phyloP scores from a whole-genome alignment of 2,329 filamentous ascomycete genomes.

The Monilinia polystroma region DNA sequence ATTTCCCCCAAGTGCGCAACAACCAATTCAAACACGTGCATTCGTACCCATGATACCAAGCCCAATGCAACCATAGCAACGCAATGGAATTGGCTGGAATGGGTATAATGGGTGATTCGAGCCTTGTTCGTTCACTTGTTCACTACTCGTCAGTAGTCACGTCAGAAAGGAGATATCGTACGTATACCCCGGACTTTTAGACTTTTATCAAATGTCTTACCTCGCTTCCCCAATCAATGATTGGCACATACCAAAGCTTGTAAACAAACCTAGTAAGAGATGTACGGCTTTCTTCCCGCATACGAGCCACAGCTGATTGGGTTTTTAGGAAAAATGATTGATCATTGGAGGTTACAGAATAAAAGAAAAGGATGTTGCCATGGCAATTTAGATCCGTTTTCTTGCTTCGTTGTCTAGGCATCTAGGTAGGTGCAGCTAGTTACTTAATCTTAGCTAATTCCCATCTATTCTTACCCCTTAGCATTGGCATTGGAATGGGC shows the following conservation, averaged over 20 bases:
- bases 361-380: background rate
- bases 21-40: background rate
- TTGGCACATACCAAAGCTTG: background rate
- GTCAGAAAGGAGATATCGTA: background rate
- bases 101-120: background rate
- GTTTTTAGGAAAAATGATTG: background rate
- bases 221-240: conserved; percentile 13
- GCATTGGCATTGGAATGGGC: conserved; percentile 8
- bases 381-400: background rate
- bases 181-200: conserved; percentile 6
- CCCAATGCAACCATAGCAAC: conserved; percentile 15
- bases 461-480: background rate
- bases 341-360: background rate
- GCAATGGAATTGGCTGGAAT: conserved; percentile 1
- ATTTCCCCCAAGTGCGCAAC: background rate
- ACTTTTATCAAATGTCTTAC: conserved; percentile 6
- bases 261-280: conserved; percentile 11
- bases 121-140: background rate
- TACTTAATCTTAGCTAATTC: too few relatives aligned
- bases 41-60: background rate
- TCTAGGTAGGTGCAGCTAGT: too few relatives aligned
- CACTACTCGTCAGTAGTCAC: background rate
- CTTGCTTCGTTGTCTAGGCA: too few relatives aligned
- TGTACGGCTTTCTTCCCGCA: background rate
- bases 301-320: background rate